A percentile compares a stretch with the other conserved stretches of the same genome.
Evolutionary conservation across 805 yeast species (phyloP).

Genomic region (Myxozyma kluyveri): DNA sequence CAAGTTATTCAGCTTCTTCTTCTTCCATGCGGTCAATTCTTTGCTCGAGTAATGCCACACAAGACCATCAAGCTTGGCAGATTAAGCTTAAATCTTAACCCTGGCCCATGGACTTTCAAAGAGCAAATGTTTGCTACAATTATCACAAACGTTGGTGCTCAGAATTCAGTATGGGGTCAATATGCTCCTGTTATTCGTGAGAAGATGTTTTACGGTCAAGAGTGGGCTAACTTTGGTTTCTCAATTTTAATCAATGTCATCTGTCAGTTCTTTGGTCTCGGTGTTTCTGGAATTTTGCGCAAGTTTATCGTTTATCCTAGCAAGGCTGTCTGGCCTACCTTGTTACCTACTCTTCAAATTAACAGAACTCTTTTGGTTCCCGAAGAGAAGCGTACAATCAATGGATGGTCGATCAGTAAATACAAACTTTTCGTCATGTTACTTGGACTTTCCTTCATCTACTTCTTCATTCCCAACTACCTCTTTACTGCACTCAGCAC

Average conservation of each 20-base stretch:
- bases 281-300: conserved; percentile 64
- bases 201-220: conserved; percentile 37
- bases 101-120: conserved; percentile 63
- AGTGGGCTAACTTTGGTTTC: conserved; percentile 46
- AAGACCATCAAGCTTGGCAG: conserved; percentile 33
- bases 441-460: conserved; percentile 44
- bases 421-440: conserved; percentile 48
- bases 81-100: conserved; percentile 47
- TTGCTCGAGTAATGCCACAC: conserved; percentile 45
- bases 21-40: conserved; percentile 53
- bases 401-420: conserved; percentile 61
- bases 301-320: conserved; percentile 58
- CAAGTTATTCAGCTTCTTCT: conserved; percentile 58
- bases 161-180: conserved; percentile 26
- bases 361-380: conserved; percentile 18
- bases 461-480: conserved; percentile 62
- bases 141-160: conserved; percentile 31
- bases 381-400: conserved; percentile 39
- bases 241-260: conserved; percentile 53
- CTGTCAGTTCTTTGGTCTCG: conserved; percentile 63
- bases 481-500: conserved; percentile 58
- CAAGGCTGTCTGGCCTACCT: conserved; percentile 62
- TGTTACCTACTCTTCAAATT: conserved; percentile 51
- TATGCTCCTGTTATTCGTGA: conserved; percentile 25
- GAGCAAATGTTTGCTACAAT: conserved; percentile 64